A percentile compares a stretch with the other conserved stretches of the same genome.
Evolutionary conservation across 1,284 basidiomycete species (phyloP).

Genomic region (Rhodotorula sp.): DNA sequence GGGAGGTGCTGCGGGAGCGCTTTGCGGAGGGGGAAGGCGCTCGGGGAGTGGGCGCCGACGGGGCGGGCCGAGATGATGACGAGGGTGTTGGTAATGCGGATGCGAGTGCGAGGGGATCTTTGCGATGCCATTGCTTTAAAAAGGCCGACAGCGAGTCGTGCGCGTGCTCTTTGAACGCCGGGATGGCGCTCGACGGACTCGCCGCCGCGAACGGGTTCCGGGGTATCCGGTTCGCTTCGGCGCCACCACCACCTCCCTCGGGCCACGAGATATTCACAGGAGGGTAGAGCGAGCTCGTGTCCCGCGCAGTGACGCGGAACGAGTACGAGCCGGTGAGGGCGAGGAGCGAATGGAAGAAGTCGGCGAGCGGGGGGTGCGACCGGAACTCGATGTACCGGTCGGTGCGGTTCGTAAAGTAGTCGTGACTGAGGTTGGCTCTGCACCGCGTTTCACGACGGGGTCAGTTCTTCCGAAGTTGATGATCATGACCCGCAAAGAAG

Average conservation of each 20-base stretch:
- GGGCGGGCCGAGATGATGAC: slow-evolving; percentile 28
- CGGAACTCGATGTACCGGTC: slow-evolving; percentile 86
- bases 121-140: slow-evolving; percentile 8
- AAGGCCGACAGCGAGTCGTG: slow-evolving; percentile 6
- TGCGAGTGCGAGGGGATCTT: slow-evolving; percentile 3
- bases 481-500: not conserved
- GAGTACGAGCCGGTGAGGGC: slow-evolving; percentile 70
- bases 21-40: not conserved
- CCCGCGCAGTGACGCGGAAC: slow-evolving; percentile 49
- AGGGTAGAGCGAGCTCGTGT: slow-evolving; percentile 29
- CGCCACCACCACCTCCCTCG: not conserved
- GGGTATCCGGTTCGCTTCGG: slow-evolving; percentile 10
- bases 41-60: not conserved
- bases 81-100: slow-evolving; percentile 31
- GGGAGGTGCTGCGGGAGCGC: not conserved
- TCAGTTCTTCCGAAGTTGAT: not conserved
- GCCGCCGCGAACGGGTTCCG: slow-evolving; percentile 15
- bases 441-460: slow-evolving; percentile 13
- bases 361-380: slow-evolving; percentile 63
- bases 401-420: slow-evolving; percentile 93
- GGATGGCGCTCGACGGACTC: not conserved
- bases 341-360: slow-evolving; percentile 82
- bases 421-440: slow-evolving; percentile 90
- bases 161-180: slow-evolving; percentile 7
- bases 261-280: slow-evolving; percentile 31